Conservation (phyloP, 2,329 filamentous ascomycete genomes). For the Fusarium kyushuense region DNA sequence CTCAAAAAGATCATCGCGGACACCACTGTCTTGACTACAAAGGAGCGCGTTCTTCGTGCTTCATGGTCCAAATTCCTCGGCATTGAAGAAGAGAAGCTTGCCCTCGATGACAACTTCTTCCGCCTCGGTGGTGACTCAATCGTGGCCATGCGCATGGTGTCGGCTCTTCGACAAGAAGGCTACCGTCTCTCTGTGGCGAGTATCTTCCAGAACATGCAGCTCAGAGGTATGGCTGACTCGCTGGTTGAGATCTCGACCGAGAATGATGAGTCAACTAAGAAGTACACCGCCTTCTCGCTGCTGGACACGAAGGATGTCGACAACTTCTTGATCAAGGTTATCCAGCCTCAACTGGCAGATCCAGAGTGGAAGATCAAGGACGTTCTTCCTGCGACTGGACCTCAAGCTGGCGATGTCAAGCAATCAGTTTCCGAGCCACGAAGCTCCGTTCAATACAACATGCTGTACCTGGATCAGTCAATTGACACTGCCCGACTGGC, state of each 20-base stretch:
- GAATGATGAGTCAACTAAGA: conserved; percentile 6
- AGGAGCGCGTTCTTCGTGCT: conserved; percentile 35
- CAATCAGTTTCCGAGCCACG: conserved; percentile 38
- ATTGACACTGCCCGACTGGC: conserved; percentile 37
- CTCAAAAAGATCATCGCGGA: conserved; percentile 35
- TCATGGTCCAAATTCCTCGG: conserved; percentile 42
- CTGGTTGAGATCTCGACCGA: conserved; percentile 26
- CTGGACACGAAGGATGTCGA: conserved; percentile 31
- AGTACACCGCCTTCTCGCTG: conserved; percentile 42
- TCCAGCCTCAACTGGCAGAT: conserved; percentile 37
- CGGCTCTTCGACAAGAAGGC: conserved; percentile 40
- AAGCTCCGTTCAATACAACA: conserved; percentile 48
- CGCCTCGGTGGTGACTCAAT: conserved; percentile 46
- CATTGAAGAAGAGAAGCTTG: conserved; percentile 41
- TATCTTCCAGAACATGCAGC: conserved; percentile 49
- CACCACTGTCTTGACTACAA: conserved; percentile 34
- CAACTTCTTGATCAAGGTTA: conserved; percentile 26
- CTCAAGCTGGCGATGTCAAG: conserved; percentile 41
- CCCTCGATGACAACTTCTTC: conserved; percentile 48
- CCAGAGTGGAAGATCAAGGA: conserved; percentile 41
- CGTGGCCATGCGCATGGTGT: conserved; percentile 48
- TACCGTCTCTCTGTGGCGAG: conserved; percentile 45
- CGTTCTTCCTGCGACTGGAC: conserved; percentile 40
- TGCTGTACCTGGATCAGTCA: conserved; percentile 46
- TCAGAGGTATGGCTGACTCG: conserved; percentile 41